Evolutionary conservation across 1,284 basidiomycete genomes (phyloP), one percentile per base, ranked within the genome.

Genomic region (Ceratobasidium sp.): DNA sequence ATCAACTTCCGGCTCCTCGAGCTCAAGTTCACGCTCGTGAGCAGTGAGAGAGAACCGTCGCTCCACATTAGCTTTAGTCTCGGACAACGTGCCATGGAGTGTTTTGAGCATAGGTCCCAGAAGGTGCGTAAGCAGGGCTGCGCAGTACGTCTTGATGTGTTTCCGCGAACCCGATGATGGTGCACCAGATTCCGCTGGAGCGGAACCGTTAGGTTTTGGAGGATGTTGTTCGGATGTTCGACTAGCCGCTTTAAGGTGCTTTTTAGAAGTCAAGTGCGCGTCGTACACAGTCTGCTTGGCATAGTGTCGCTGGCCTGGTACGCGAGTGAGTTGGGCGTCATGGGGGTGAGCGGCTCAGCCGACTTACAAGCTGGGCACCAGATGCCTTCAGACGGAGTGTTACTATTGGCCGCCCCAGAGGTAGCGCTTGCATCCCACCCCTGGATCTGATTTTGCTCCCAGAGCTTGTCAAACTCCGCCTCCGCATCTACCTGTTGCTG

Each of bases 281-380:
- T 98, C 94, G 79, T 96, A 99, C 3, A 99, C 97, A 0, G 96
- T 98, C 78, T 98, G 93, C 78, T 98, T 99, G 13, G 96, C 87
- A 78, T 98, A 99, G 72, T 85, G 83, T 77, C 96, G 95, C 78
- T 95, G 92, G 77, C 95, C 93, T 95, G 68, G 69, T 54, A 43
- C 22, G 29, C 10, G 50, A 8, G 27, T 53, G 7, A 12, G n/a
- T 53, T 31, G 13, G 31, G 35, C n/a, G n/a, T 3, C 7, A 20
- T 47, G 20, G 22, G 20, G 49, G 8, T 45, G 58, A 42, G 55
- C 68, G 72, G 52, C 72, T 13, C 69, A 69, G 69, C 38, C 65
- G 25, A 85, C 93, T 80, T 80, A 94, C 95, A 99, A 65, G 94
- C 93, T 54, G 89, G 83, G 83, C 97, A 99, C 96, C 96, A 99